A percentile compares a stretch with the other conserved stretches of the same genome.
phyloP scores from a whole-genome alignment of 352 stramenopile species.

The Phytopythium mirpurense region DNA sequence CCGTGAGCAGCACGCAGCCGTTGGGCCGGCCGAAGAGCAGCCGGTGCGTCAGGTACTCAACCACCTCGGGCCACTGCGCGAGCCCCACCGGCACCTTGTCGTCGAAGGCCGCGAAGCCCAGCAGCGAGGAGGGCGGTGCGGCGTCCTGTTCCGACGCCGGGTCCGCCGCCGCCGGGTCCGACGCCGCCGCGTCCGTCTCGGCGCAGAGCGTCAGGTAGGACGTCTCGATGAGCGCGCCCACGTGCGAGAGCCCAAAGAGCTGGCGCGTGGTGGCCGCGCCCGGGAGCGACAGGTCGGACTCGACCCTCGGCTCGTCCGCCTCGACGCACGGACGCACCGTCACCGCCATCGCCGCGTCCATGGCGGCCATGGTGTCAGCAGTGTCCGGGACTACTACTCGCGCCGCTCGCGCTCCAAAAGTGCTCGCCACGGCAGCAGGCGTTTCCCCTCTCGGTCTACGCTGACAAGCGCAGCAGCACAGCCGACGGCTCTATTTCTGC shows the following conservation, averaged over 20 bases:
- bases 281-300: slow-evolving; percentile 34
- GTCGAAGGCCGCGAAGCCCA: slow-evolving; percentile 63
- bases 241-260: slow-evolving; percentile 58
- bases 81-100: slow-evolving; percentile 41
- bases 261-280: slow-evolving; percentile 33
- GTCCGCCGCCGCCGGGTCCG: background rate
- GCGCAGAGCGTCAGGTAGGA: slow-evolving; percentile 45
- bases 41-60: slow-evolving; percentile 60
- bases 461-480: too few relatives aligned
- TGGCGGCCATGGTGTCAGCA: background rate
- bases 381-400: too few relatives aligned
- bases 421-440: too few relatives aligned
- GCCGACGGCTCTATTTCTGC: too few relatives aligned
- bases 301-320: slow-evolving; percentile 31
- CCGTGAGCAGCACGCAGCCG: slow-evolving; percentile 47
- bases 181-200: background rate
- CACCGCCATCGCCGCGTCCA: slow-evolving; percentile 21
- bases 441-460: too few relatives aligned
- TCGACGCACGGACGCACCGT: slow-evolving; percentile 35
- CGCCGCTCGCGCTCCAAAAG: too few relatives aligned
- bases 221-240: slow-evolving; percentile 57
- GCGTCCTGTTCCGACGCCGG: background rate
- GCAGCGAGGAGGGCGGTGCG: slow-evolving; percentile 9
- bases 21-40: slow-evolving; percentile 39
- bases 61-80: slow-evolving; percentile 47